Base-by-base conservation (phyloP, 2,329 filamentous ascomycete species). In the Xylariales sp. region DNA sequence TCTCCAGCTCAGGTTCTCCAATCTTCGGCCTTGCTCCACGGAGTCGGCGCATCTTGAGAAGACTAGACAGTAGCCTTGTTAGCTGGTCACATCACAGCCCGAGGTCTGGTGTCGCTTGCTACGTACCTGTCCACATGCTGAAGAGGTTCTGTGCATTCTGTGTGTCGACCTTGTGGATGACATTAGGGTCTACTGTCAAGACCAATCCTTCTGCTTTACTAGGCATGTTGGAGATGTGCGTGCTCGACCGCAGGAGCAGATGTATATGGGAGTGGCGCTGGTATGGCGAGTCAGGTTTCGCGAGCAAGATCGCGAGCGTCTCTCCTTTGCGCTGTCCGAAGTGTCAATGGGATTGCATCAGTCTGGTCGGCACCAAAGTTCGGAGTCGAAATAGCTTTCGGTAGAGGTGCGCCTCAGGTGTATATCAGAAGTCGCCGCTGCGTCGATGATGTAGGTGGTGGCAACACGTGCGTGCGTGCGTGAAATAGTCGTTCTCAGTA, bases 1-100 rank as follows among this genome's bases (percentile, higher is more conserved):
- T 55, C 93, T 76, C 93, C 93, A 97, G 62, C 86, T 94, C 49
- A 98, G 73, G 69, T 98, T 97, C 64, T 97, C 93, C 60, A 96
- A 73, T 58, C 93, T 78, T 59, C 88, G 82, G 43, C 93, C 93
- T 65, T 97, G 86, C 61, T 95, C 88, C 62, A 97, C 84, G 39
- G 90, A 93, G 58, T 93, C 88, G 59, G 89, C 88, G 65, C 91
- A 95, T 68, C 89, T 88, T 38, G 89, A 91, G 61, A 97, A 96
- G 46, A 97, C 89, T 93, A 59, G 42, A 33, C 32, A 43, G 60
- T 70, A n/a, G n/a, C n/a, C n/a, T n/a, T n/a, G n/a, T n/a, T n/a
- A n/a, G n/a, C n/a, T n/a, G n/a, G n/a, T n/a, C 38, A 31, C 35
- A 43, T 18, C 37, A 41, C 38, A 21, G 34, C 39, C 8, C 24